Evolutionary conservation across 331 rosid species (phyloP), one percentile per base, ranked within the genome.

Genomic region (Saraca asoca): DNA sequence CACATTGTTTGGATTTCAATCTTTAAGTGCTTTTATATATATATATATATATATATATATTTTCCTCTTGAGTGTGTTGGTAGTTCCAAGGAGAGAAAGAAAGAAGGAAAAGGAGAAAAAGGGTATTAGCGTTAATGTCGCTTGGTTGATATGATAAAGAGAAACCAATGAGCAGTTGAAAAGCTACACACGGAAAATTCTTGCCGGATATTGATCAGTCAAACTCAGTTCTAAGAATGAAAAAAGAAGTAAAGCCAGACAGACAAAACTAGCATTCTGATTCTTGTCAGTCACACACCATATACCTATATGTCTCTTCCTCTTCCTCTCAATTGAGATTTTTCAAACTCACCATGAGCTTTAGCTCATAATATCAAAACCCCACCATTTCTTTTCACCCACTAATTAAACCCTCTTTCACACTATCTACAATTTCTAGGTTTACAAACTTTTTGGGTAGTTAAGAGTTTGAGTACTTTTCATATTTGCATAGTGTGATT

Each of bases 101-200:
- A 54, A n/a, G n/a, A n/a, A 48, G 58, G 72, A 51, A 54, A 66
- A 12, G 49, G 66, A 61, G 51, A 70, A 71, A 70, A 71, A 56
- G 67, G 62, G 44, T 64, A 68, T 66, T 75, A 88, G 86, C 73
- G 91, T 64, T 80, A 69, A 87, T 87, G 95, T 85, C 90, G 87
- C 86, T 71, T 44, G 70, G 79, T n/a, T 86, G 96, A 78, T 84
- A 68, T n/a, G 72, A 78, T 73, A 82, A 88, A 85, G 95, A 86
- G 96, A 74, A 88, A 88, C 91, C 84, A 80, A 9, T 51, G 50
- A 44, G 79, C 85, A 82, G 90, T 75, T 72, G 84, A 76, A 88
- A 86, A 86, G 86, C 82, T 82, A 60, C 38, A 74, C 70, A 71
- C 66, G 81, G 82, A 75, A 85, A 73, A 63, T 78, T 79, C 72